Percentiles rank a stretch among this genome's conserved stretches.
Evolutionary conservation across 805 yeast species (phyloP).

Genomic region (Hermanozyma aechmeae): DNA sequence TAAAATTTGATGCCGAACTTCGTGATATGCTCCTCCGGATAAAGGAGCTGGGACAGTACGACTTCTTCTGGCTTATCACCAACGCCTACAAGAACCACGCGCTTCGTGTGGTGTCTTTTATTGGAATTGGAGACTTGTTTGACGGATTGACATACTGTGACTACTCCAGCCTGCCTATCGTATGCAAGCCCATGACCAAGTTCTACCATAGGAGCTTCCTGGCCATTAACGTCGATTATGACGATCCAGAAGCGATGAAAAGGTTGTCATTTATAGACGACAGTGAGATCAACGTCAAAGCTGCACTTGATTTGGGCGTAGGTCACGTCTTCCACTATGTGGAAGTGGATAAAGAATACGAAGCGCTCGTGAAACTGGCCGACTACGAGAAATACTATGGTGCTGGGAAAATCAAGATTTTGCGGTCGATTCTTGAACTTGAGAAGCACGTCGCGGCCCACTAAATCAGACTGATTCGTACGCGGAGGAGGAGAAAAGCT

Average conservation of each 20-base stretch:
- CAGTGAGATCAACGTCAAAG: slow-evolving; percentile 66
- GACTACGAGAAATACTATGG: slow-evolving; percentile 29
- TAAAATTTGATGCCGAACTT: slow-evolving; percentile 50
- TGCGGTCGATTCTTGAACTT: slow-evolving; percentile 50
- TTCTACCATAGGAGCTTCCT: slow-evolving; percentile 58
- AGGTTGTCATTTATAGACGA: slow-evolving; percentile 78
- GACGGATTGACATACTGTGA: slow-evolving; percentile 94
- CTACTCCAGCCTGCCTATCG: slow-evolving; percentile 57
- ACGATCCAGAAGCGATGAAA: slow-evolving; percentile 23
- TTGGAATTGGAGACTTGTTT: slow-evolving; percentile 87
- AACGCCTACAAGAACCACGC: slow-evolving; percentile 94
- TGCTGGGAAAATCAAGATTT: slow-evolving; percentile 35
- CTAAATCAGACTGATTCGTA: no score
- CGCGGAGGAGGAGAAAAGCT: no score
- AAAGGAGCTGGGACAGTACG: slow-evolving; percentile 39
- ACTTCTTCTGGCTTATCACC: slow-evolving; percentile 83
- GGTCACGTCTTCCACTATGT: slow-evolving; percentile 61
- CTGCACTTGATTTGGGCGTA: slow-evolving; percentile 68
- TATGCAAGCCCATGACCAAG: slow-evolving; percentile 82
- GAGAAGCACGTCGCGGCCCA: not conserved
- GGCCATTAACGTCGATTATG: slow-evolving; percentile 46
- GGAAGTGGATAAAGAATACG: slow-evolving; percentile 55
- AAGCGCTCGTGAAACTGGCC: slow-evolving; percentile 16
- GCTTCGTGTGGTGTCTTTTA: slow-evolving; percentile 60
- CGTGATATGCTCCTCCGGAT: slow-evolving; percentile 43